Evolutionary conservation across 345 rosid species (phyloP).

Genomic region (Moricandia moricandioides): DNA sequence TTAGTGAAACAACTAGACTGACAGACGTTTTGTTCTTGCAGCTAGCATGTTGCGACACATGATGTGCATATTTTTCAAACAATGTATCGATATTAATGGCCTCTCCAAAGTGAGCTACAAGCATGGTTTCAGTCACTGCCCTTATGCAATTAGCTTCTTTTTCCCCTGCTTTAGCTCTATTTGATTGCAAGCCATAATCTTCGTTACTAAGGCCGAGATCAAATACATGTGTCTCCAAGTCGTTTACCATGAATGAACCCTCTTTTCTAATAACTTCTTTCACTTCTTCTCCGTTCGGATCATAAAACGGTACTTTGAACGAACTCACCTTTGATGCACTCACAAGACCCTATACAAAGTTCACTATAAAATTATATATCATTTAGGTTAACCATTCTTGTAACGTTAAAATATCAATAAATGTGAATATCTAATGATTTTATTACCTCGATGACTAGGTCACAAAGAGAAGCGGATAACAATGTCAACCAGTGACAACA

Average conservation of each 20-base stretch:
- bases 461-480: slow-evolving; percentile 28
- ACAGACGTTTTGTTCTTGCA: slow-evolving; percentile 21
- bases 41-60: slow-evolving; percentile 29
- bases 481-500: slow-evolving; percentile 35
- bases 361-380: too few relatives aligned
- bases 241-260: slow-evolving; percentile 39
- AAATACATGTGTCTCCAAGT: slow-evolving; percentile 21
- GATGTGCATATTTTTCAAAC: slow-evolving; percentile 38
- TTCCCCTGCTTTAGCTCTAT: too few relatives aligned
- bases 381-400: too few relatives aligned
- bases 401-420: too few relatives aligned
- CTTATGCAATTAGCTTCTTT: slow-evolving; percentile 47
- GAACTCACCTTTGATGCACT: slow-evolving; percentile 34
- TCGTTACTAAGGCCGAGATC: slow-evolving; percentile 9
- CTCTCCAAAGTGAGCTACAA: slow-evolving; percentile 48
- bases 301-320: slow-evolving; percentile 39
- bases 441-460: slow-evolving; percentile 39
- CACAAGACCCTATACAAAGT: slow-evolving; percentile 33
- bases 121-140: slow-evolving; percentile 60
- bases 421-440: background rate
- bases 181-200: slow-evolving; percentile 9
- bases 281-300: slow-evolving; percentile 32
- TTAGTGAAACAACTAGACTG: slow-evolving; percentile 15
- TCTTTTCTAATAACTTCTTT: slow-evolving; percentile 27
- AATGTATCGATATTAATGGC: slow-evolving; percentile 35